phyloP scores from a whole-genome alignment of 176 grass and related monocot species.

The Pharus latifolius region DNA sequence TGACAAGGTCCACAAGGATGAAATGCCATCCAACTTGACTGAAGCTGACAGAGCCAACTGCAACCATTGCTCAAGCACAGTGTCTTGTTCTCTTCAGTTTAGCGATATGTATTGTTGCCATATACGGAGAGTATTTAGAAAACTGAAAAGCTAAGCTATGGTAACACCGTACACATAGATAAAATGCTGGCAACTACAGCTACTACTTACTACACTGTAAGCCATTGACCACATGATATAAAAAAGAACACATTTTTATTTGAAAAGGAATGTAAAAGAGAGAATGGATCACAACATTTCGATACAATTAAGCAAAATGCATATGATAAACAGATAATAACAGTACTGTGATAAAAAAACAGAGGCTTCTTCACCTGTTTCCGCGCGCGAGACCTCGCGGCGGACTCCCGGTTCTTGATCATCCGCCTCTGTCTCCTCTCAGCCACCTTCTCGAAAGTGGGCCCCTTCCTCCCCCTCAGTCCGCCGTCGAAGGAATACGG shows the following conservation, averaged over 20 bases:
- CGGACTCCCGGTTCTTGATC: conserved; percentile 94
- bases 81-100: conserved; percentile 10
- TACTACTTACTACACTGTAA: too few species aligned
- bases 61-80: conserved; percentile 3
- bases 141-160: too few species aligned
- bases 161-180: too few species aligned
- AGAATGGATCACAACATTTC: conserved; percentile 20
- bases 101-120: background rate
- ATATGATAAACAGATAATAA: background rate
- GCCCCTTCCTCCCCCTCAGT: conserved; percentile 48
- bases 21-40: background rate
- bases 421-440: conserved; percentile 78
- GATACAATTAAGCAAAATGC: conserved; percentile 13
- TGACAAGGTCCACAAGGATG: background rate
- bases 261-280: too few species aligned
- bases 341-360: background rate
- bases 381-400: conserved; percentile 65
- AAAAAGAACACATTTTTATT: conserved; percentile 27
- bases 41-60: conserved; percentile 12
- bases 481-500: conserved; percentile 53
- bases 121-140: too few species aligned
- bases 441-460: conserved; percentile 69
- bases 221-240: background rate
- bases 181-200: too few species aligned
- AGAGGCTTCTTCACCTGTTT: conserved; percentile 51